These are phyloP conservation scores for Vigna unguiculata DNA, from an alignment of 306 rosid species.

Conservation along the genomic window DNA sequence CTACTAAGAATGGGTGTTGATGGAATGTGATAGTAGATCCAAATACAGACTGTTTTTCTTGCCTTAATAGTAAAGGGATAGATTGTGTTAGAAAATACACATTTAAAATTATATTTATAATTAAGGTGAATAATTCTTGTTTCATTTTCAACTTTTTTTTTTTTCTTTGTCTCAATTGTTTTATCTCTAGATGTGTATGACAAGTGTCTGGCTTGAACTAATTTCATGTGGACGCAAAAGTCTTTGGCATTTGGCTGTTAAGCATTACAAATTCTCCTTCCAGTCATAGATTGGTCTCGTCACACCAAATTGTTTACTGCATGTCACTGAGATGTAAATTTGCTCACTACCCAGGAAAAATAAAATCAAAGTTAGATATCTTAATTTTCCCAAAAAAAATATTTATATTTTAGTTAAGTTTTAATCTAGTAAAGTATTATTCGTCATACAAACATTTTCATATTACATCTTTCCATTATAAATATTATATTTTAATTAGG, in stretches of 20 bases:
- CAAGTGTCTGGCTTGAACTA: conserved; percentile 28
- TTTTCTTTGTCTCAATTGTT: not conserved
- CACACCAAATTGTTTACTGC: conserved; percentile 43
- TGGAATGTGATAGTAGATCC: conserved; percentile 25
- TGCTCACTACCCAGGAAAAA: not conserved
- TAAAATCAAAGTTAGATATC: no score
- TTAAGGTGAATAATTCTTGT: not conserved
- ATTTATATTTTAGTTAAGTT: no score
- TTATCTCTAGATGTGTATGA: conserved; percentile 20
- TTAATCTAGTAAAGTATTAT: no score
- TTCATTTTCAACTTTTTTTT: conserved; percentile 1
- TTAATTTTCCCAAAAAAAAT: no score
- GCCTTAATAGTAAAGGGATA: conserved; percentile 5
- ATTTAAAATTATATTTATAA: conserved; percentile 1
- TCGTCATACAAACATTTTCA: no score
- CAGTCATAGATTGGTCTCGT: conserved; percentile 39
- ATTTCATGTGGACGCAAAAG: conserved; percentile 34
- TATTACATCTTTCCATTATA: no score
- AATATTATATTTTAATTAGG: no score
- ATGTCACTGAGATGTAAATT: conserved; percentile 30
- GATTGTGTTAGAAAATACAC: conserved; percentile 1
- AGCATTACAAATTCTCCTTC: conserved; percentile 44
- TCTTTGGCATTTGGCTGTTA: conserved; percentile 42
- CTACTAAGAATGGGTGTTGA: not conserved
- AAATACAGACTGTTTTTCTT: conserved; percentile 33